Conservation (phyloP, 202 grass and related monocot species). For the Alloteropsis angusta region DNA sequence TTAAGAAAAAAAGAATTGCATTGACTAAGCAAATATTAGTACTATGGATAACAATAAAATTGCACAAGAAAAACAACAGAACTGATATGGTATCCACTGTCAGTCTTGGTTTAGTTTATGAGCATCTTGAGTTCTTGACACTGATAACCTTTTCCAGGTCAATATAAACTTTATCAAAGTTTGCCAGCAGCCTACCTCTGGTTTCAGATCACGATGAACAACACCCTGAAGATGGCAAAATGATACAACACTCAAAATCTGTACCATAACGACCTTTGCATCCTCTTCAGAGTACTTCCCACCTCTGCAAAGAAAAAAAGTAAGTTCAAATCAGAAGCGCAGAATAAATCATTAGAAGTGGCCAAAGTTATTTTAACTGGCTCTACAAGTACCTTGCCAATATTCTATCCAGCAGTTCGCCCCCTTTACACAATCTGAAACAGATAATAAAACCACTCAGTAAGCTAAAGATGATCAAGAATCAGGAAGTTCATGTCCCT, state of each 20-base stretch:
- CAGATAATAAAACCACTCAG: slow-evolving; percentile 16
- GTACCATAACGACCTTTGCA: slow-evolving; percentile 80
- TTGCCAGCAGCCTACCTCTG: slow-evolving; percentile 54
- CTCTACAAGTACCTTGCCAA: slow-evolving; percentile 61
- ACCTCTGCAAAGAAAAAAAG: slow-evolving; percentile 46
- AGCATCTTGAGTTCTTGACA: background rate
- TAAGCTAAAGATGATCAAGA: slow-evolving; percentile 23
- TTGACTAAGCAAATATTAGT: slow-evolving; percentile 17
- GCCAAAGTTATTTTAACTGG: background rate
- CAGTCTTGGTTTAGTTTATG: background rate
- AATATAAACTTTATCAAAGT: background rate
- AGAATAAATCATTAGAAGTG: background rate
- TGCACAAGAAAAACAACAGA: background rate
- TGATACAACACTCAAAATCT: slow-evolving; percentile 87
- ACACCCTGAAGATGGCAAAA: slow-evolving; percentile 99
- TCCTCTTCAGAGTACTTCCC: slow-evolving; percentile 99
- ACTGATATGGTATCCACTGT: background rate
- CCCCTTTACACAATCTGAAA: slow-evolving; percentile 91
- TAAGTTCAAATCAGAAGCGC: slow-evolving; percentile 6
- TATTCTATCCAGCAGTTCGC: slow-evolving; percentile 92
- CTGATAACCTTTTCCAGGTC: background rate
- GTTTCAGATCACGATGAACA: slow-evolving; percentile 96
- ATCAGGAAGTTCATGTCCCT: background rate
- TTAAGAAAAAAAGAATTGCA: background rate
- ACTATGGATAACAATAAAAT: background rate